Evolutionary conservation across 352 stramenopile species (phyloP), one percentile per base, ranked within the genome.

Genomic region (Phytophthora cactorum): DNA sequence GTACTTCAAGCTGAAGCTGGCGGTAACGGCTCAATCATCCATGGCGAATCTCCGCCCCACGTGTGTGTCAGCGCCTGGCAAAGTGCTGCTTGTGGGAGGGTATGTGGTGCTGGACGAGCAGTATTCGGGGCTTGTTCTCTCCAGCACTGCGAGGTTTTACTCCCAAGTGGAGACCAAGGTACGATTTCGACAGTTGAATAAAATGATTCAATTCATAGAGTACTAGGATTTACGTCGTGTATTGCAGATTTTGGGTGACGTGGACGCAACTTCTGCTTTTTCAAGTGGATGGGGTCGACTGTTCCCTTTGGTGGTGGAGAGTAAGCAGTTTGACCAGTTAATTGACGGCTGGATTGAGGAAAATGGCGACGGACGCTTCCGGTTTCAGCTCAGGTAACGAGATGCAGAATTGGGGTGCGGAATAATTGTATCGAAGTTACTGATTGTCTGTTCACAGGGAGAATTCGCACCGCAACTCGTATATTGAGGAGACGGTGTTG

Each of bases 51-150:
- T 72, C 11, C 32, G 38, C 15, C 22, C 67, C 34, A 69, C 45
- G 47, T 68, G 85, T 56, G 93, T 98, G 43, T 99, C 95, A 43
- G 95, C 93, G 39, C 97, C 97, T 5, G 97, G 97, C n/a, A 99
- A 99, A 74, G 91, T 98, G 52, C 80, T 99, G 36, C 72, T 99
- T 45, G 96, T 93, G 7, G 97, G 97, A 36, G 97, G 97, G 1
- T 99, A 99, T 75, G 73, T 99, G 11, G 92, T 99, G 29, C 81
- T 99, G 29, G 91, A 99, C 64, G 82, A 89, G 22, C 69, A 84
- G 4, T 96, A 98, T 75, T 59, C 81, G 5, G 97, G 96, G 0
- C 72, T 98, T 0, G 95, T 99, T 41, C 53, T 99, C 22, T 89
- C 93, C 5, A 91, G 88, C 11, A 97, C 93, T 7, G 94, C 96